A percentile compares a stretch with the other conserved stretches of the same genome.
These are phyloP conservation scores for Sporisorium exsertum DNA, from an alignment of 1,284 basidiomycete species.

Conservation along the genomic window DNA sequence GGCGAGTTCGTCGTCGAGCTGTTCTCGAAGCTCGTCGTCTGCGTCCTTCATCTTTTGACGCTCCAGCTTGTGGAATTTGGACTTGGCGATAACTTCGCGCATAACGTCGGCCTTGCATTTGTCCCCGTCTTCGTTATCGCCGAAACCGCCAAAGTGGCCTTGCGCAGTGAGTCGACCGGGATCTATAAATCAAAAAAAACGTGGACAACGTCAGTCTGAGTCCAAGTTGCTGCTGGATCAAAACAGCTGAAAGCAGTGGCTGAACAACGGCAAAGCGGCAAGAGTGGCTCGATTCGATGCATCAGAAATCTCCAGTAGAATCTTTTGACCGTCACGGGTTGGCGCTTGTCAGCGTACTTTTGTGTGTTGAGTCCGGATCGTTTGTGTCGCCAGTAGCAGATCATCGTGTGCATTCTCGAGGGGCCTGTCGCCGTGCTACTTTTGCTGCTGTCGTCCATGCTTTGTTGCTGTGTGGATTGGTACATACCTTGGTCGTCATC, in stretches of 20 bases:
- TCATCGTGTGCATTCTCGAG: conserved; percentile 42
- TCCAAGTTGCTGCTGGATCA: neutral
- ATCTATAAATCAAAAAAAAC: conserved; percentile 8
- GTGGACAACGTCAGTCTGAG: conserved; percentile 10
- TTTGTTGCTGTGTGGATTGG: neutral
- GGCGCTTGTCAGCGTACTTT: conserved; percentile 53
- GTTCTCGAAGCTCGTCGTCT: conserved; percentile 85
- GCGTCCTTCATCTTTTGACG: conserved; percentile 88
- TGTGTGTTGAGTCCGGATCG: conserved; percentile 53
- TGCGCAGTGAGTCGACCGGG: conserved; percentile 40
- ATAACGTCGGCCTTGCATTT: conserved; percentile 90
- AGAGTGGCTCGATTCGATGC: conserved; percentile 2
- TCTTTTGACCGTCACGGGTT: conserved; percentile 59
- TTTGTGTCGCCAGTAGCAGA: conserved; percentile 58
- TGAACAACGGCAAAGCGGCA: neutral
- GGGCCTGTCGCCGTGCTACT: no score
- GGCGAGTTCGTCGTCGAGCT: conserved; percentile 89
- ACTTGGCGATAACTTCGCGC: conserved; percentile 97
- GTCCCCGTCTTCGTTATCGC: conserved; percentile 74
- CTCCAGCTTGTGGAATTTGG: conserved; percentile 81
- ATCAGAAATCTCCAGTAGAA: conserved; percentile 70
- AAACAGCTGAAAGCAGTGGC: neutral
- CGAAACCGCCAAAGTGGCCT: conserved; percentile 83
- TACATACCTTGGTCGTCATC: conserved; percentile 63
- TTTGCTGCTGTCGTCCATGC: neutral